Conservation (phyloP, 768 basidiomycete species). For the Tylopilus sp. region DNA sequence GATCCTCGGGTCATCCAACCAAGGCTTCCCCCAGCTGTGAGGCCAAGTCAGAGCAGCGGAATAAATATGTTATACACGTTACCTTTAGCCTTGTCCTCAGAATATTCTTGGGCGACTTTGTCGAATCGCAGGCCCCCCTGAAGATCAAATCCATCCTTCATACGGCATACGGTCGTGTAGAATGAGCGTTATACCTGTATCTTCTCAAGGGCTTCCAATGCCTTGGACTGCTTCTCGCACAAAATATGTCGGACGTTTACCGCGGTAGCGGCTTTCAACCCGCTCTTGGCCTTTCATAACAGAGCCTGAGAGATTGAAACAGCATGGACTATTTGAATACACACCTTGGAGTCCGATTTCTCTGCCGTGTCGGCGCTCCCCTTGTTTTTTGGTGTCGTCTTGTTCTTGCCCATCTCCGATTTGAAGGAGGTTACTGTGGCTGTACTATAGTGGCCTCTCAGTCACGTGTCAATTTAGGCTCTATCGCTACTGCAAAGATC, state of each 20-base stretch:
- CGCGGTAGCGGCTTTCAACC: constrained; percentile 73
- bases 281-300: constrained; percentile 46
- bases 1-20: constrained; percentile 87
- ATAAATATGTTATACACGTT: neutral
- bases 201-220: constrained; percentile 72
- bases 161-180: neutral
- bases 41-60: neutral
- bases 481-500: neutral
- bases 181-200: constrained; percentile 52
- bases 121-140: constrained; percentile 81
- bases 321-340: neutral
- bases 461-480: constrained; percentile 17
- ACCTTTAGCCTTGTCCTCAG: constrained; percentile 91
- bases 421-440: neutral
- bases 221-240: constrained; percentile 84
- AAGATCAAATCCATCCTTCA: neutral
- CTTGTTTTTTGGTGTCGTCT: constrained; percentile 24
- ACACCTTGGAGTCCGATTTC: constrained; percentile 24
- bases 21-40: constrained; percentile 73
- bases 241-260: constrained; percentile 85
- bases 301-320: neutral
- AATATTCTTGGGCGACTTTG: constrained; percentile 87
- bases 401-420: constrained; percentile 28
- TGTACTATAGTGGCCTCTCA: neutral
- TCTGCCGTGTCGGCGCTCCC: constrained; percentile 12